Evolutionary conservation across 257 asterid genomes (phyloP).

Genomic region (Solanum pinnatisectum): DNA sequence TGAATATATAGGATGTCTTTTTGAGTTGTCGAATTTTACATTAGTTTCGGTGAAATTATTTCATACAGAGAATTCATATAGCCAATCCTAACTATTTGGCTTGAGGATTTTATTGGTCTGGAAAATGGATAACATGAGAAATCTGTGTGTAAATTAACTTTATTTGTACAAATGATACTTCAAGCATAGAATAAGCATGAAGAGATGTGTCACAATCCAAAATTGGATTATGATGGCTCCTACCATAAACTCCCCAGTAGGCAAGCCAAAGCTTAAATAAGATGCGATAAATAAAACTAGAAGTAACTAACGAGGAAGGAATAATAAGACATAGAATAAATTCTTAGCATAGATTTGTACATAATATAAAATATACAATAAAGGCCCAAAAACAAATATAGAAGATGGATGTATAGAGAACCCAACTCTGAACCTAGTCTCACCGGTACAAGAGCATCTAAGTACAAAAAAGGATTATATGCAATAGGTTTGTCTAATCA

Average conservation of each 20-base stretch:
- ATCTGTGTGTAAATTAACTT: no score
- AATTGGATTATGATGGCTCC: not conserved
- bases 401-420: not conserved
- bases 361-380: no score
- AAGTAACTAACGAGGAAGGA: not conserved
- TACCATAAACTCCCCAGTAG: not conserved
- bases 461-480: not conserved
- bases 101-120: no score
- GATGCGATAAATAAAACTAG: not conserved
- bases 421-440: not conserved
- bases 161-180: no score
- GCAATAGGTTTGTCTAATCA: not conserved
- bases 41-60: no score
- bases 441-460: not conserved
- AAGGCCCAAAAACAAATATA: not conserved
- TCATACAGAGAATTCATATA: no score
- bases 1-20: no score
- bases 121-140: no score
- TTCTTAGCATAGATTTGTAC: not conserved
- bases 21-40: no score
- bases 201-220: not conserved
- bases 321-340: not conserved
- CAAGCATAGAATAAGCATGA: not conserved
- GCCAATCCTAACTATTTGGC: no score
- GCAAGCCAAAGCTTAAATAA: not conserved